A percentile compares a stretch with the other conserved stretches of the same genome.
Conservation (phyloP, 2,329 filamentous ascomycete species). For the Chaetomiaceae sp. region DNA sequence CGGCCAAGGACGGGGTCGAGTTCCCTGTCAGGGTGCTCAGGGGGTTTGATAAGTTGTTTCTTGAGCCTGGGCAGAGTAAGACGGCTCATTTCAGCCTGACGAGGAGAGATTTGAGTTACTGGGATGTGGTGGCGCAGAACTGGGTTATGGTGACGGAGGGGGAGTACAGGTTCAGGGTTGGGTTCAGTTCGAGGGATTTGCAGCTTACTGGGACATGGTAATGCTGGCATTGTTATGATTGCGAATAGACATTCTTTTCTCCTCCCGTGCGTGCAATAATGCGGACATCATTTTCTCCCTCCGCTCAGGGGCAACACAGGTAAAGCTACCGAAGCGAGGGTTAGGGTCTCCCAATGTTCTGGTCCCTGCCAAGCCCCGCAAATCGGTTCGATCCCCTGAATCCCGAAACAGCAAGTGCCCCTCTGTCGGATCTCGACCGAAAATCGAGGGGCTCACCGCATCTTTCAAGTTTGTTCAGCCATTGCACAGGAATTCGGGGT, state of each 20-base stretch:
- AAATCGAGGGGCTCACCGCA: no score
- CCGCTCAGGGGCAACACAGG: no score
- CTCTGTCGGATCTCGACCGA: no score
- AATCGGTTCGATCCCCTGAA: no score
- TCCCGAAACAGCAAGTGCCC: no score
- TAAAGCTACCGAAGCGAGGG: no score
- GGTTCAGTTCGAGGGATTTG: conserved; percentile 26
- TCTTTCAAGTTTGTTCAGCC: not conserved
- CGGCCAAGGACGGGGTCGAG: conserved; percentile 41
- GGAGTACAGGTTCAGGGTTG: conserved; percentile 25
- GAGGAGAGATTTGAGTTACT: conserved; percentile 68
- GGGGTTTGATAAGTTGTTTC: conserved; percentile 65
- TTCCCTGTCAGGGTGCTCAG: conserved; percentile 66
- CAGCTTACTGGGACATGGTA: conserved; percentile 21
- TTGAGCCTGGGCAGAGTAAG: conserved; percentile 50
- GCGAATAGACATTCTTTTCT: no score
- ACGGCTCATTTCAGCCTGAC: conserved; percentile 56
- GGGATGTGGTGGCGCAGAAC: conserved; percentile 64
- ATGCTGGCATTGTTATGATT: not conserved
- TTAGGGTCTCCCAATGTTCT: no score
- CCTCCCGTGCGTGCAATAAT: no score
- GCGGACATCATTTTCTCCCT: no score
- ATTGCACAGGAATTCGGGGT: not conserved
- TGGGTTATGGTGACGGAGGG: conserved; percentile 49
- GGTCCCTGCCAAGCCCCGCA: no score